phyloP scores from a whole-genome alignment of 1,284 basidiomycete genomes.

The Blastosporella zonata region DNA sequence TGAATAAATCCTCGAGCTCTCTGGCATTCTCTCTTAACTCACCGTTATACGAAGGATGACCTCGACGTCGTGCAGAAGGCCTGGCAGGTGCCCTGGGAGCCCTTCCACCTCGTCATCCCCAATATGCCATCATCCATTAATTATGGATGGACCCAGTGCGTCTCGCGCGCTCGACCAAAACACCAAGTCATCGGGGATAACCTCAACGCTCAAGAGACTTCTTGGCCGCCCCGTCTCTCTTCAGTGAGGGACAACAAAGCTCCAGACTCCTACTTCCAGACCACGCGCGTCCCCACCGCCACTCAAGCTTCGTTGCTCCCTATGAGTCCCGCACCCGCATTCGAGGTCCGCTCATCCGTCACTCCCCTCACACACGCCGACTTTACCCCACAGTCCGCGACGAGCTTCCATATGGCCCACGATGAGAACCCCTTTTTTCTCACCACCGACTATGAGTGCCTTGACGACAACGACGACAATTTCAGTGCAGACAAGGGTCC shows the following conservation, averaged over 20 bases:
- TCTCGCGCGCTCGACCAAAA: conserved; percentile 1
- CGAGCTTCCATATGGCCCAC: neutral
- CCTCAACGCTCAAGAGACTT: neutral
- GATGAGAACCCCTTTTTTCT: conserved; percentile 9
- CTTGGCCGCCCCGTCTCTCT: conserved; percentile 6
- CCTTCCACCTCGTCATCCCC: neutral
- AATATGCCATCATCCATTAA: neutral
- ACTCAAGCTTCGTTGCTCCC: neutral
- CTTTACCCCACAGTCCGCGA: conserved; percentile 1
- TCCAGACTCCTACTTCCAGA: neutral
- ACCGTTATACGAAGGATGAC: conserved; percentile 1
- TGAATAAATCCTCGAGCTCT: neutral
- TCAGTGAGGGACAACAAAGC: too few species aligned
- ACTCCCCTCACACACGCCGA: neutral
- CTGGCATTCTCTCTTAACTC: neutral
- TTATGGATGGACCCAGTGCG: neutral
- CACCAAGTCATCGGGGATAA: conserved; percentile 3
- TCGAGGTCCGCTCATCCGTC: conserved; percentile 6
- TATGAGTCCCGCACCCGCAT: neutral
- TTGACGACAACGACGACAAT: neutral
- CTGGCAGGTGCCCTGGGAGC: conserved; percentile 1
- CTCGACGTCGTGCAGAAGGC: neutral
- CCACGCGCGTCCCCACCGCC: neutral
- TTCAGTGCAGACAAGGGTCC: neutral
- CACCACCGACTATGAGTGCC: neutral